Evolutionary conservation across 176 grass and related monocot genomes (phyloP), one percentile per base, ranked within the genome.

Genomic region (Musa acuminata): DNA sequence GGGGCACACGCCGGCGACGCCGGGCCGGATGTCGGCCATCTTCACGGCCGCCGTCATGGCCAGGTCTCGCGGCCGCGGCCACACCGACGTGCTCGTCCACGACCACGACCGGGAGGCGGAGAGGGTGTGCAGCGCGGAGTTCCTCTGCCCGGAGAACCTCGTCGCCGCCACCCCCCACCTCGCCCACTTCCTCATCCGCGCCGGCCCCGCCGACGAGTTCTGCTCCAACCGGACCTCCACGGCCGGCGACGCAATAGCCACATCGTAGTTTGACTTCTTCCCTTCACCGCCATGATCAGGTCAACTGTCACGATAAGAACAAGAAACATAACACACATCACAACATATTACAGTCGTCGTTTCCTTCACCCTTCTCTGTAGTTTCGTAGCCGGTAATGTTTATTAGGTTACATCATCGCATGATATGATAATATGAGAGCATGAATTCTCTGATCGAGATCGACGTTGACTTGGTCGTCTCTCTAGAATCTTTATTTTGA

Each of bases 11-110:
- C 85, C 85, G 60, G 80, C 63, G 58, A 83, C 89, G 2, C 93
- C 93, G 2, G 89, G 93, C 0, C 69, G 93, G 23, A 92, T 87
- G 79, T 65, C 93, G 1, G 85, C 93, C 16, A 83, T 96, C 75
- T 96, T 96, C 79, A 87, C 93, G 62, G 75, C 93, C n/a, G 93
- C 93, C 4, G 93, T 96, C 11, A 81, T 96, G 20, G 83, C 89
- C 0, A 84, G 93, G 13, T 88, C 83, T 19, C 81, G 20, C 29
- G 29, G 55, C 4, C 78, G 80, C 8, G 51, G 13, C 3, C 83
- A 81, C 63, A 89, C 89, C 53, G 89, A 96, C 50, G 87, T 96
- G 58, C 52, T 96, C 66, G 89, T 96, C 78, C 92, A 96, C 85
- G 92, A 98, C 73, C 85, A 84, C 82, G 82, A 98, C 73, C 58